Conservation (phyloP, 768 basidiomycete genomes). For the Sistotremastrum suecicum region DNA sequence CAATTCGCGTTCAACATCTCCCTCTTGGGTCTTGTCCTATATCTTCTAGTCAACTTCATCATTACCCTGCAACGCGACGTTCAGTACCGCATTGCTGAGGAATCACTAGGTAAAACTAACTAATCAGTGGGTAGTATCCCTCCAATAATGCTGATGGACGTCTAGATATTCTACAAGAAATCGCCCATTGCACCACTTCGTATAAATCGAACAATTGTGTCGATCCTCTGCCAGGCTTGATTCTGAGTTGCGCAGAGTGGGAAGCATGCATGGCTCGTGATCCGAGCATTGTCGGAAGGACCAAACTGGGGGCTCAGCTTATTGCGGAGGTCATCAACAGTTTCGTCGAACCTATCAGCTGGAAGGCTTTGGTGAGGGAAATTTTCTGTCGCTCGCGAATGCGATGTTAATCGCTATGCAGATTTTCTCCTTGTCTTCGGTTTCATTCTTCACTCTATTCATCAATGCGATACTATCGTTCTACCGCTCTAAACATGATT, state of each 20-base stretch:
- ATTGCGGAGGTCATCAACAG: slow-evolving; percentile 93
- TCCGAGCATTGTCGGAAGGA: slow-evolving; percentile 77
- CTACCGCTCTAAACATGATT: slow-evolving; percentile 54
- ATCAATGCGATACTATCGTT: slow-evolving; percentile 69
- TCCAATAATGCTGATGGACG: background rate
- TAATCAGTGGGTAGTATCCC: background rate
- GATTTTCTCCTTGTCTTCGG: slow-evolving; percentile 63
- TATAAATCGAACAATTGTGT: slow-evolving; percentile 74
- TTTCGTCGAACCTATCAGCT: slow-evolving; percentile 94
- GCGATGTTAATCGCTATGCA: slow-evolving; percentile 15
- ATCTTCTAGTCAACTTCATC: slow-evolving; percentile 76
- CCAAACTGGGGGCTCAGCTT: slow-evolving; percentile 83
- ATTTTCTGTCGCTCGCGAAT: slow-evolving; percentile 2
- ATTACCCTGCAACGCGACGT: slow-evolving; percentile 86
- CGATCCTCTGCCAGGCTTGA: slow-evolving; percentile 77
- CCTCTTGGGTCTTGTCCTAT: slow-evolving; percentile 70
- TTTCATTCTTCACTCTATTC: slow-evolving; percentile 66
- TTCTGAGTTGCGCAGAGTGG: slow-evolving; percentile 77
- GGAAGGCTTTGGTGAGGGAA: slow-evolving; percentile 79
- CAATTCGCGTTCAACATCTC: slow-evolving; percentile 92
- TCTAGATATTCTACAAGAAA: slow-evolving; percentile 84
- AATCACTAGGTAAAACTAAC: slow-evolving; percentile 61
- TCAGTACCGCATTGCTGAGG: slow-evolving; percentile 70
- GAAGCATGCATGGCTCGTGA: slow-evolving; percentile 93
- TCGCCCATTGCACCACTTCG: slow-evolving; percentile 68